Evolutionary conservation across 345 rosid species (phyloP).

Genomic region (Pugionium dolabratum): DNA sequence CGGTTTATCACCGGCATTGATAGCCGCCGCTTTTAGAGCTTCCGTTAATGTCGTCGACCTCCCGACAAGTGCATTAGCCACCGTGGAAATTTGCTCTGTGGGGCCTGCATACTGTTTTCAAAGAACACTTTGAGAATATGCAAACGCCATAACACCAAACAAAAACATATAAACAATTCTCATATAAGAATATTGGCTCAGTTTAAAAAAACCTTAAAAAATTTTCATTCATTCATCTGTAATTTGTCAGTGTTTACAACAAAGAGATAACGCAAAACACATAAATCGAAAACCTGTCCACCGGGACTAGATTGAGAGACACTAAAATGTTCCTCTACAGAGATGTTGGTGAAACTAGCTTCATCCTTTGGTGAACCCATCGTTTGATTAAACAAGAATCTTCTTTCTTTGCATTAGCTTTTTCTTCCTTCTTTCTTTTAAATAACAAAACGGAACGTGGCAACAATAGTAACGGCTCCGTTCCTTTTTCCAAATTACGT

Average conservation of each 20-base stretch:
- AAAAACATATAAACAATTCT: too few species aligned
- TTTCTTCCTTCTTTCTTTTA: not conserved
- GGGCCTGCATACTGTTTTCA: conserved; percentile 21
- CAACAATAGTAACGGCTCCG: not conserved
- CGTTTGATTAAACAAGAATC: not conserved
- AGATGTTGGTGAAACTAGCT: conserved; percentile 13
- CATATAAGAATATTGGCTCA: too few species aligned
- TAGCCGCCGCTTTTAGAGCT: conserved; percentile 39
- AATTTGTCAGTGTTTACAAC: too few species aligned
- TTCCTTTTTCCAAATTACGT: not conserved
- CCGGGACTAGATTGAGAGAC: conserved; percentile 25
- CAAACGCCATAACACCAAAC: too few species aligned
- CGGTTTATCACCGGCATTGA: conserved; percentile 25
- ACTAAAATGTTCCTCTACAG: conserved; percentile 27
- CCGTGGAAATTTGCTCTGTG: conserved; percentile 27
- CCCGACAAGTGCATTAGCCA: conserved; percentile 33
- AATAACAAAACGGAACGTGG: not conserved
- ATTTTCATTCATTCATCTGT: too few species aligned
- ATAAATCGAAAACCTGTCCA: conserved; percentile 8
- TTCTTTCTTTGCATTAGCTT: not conserved
- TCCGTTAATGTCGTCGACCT: conserved; percentile 39
- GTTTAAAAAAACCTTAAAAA: too few species aligned
- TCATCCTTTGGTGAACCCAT: conserved; percentile 27
- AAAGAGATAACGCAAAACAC: too few species aligned
- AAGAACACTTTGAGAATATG: too few species aligned